phyloP scores from a whole-genome alignment of 148 eudicot species.

The Nepenthes mirabilis region DNA sequence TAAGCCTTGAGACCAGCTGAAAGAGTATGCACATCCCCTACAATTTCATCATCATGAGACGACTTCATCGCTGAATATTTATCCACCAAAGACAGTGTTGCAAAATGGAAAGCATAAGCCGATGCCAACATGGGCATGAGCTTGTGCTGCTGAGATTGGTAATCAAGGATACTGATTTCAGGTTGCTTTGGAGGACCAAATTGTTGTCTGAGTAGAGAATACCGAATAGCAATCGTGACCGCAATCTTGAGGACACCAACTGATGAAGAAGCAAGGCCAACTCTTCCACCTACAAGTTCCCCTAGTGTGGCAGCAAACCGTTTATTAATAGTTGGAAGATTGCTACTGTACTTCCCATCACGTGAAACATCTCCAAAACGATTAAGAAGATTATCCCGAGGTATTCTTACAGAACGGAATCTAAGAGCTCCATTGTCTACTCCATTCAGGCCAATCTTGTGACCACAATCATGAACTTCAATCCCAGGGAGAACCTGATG shows the following conservation, averaged over 20 bases:
- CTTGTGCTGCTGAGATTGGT: conserved; percentile 91
- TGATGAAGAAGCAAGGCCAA: conserved; percentile 87
- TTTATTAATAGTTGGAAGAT: conserved; percentile 68
- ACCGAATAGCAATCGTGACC: conserved; percentile 63
- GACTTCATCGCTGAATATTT: conserved; percentile 87
- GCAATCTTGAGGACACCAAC: conserved; percentile 75
- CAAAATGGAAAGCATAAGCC: conserved; percentile 86
- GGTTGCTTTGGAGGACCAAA: conserved; percentile 84
- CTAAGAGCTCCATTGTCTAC: conserved; percentile 91
- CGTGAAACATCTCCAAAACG: conserved; percentile 89
- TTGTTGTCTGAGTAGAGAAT: conserved; percentile 76
- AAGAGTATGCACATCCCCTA: conserved; percentile 79
- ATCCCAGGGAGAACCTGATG: conserved; percentile 70
- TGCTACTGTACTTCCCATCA: conserved; percentile 82
- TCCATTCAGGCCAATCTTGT: conserved; percentile 90
- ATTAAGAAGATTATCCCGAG: conserved; percentile 84
- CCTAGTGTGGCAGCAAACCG: conserved; percentile 88
- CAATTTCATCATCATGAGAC: conserved; percentile 67
- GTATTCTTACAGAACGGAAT: conserved; percentile 72
- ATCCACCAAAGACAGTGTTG: conserved; percentile 57
- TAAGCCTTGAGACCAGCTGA: conserved; percentile 94
- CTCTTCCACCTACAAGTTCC: conserved; percentile 96
- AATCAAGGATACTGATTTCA: conserved; percentile 82
- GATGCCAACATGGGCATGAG: conserved; percentile 96
- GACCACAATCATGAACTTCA: conserved; percentile 92